Base-by-base conservation (phyloP, 805 yeast genomes). In the Myxozyma monticola region DNA sequence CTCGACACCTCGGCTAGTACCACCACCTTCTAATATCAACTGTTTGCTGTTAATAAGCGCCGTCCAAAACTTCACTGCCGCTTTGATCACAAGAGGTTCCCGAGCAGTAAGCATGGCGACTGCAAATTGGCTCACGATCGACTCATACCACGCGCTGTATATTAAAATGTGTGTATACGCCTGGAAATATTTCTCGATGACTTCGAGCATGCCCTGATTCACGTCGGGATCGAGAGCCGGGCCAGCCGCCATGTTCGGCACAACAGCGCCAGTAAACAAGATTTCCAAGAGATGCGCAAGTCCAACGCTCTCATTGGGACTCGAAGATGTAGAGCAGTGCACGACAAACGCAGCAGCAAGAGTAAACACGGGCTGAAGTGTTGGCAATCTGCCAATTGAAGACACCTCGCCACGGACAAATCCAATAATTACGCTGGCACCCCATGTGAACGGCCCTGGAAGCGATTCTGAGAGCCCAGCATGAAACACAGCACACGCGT, bases 401-500 rank as follows among this genome's bases (percentile, higher is more conserved):
- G 4, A 22, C 4, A 54, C 44, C 21, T 54, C 57, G 15, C 21
- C 38, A n/a, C 42, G 40, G 6, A 54, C 29, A 42, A 36, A 54
- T 52, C 68, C 65, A 25, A 79, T 48, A 5, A 80, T 71, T 0
- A 70, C 63, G 0, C 66, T 65, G 2, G 71, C 51, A 0, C 69
- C 67, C 50, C 85, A 76, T 8, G 77, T 81, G 65, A 85, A 86
- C 0, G 93, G 87, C 0, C 89, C 89, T 17, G 77, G 71, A 4
- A 79, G 65, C 2, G 72, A 64, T 60, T 88, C 96, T 2, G 78
- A 67, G 14, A 88, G 66, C 0, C 95, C 95, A 14, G 70, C 60
- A 59, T 79, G 81, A 56, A 88, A 73, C 1, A 88, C 76, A 5
- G 73, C 70, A 51, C 88, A 79, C 24, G 85, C 75, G 24, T 76